phyloP scores from a whole-genome alignment of 139 green algal species.

The Pleodorina starrii region DNA sequence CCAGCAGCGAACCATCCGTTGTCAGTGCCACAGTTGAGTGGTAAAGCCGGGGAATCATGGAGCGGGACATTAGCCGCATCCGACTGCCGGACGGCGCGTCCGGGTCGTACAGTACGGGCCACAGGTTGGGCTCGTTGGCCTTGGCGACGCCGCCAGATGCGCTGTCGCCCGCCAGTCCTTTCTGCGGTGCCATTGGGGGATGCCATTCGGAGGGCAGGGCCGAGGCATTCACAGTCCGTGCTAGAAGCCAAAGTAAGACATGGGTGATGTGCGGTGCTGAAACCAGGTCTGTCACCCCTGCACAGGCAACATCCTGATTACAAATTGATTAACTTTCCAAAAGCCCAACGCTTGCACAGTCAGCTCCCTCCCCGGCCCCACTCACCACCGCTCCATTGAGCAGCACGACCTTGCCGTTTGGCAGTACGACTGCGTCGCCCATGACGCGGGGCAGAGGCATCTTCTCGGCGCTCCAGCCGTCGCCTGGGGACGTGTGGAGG shows the following conservation, averaged over 20 bases:
- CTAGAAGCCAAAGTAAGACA: no score
- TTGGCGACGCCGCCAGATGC: slow-evolving; percentile 20
- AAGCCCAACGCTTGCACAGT: no score
- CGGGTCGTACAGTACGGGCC: slow-evolving; percentile 58
- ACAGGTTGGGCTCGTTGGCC: slow-evolving; percentile 54
- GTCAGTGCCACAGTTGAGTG: slow-evolving; percentile 55
- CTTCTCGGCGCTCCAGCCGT: slow-evolving; percentile 48
- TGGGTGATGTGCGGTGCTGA: no score
- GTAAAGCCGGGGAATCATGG: slow-evolving; percentile 49
- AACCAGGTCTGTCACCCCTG: no score
- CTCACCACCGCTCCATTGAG: slow-evolving; percentile 50
- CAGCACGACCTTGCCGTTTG: slow-evolving; percentile 58
- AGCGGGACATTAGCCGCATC: slow-evolving; percentile 24
- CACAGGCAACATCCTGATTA: no score
- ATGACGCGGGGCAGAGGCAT: slow-evolving; percentile 56
- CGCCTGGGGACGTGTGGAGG: neutral
- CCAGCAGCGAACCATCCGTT: slow-evolving; percentile 55
- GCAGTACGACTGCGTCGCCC: slow-evolving; percentile 53
- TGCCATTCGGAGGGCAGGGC: no score
- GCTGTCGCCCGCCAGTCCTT: slow-evolving; percentile 57
- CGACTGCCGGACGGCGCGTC: slow-evolving; percentile 18
- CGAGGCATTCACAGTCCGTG: no score
- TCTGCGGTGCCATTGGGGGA: no score
- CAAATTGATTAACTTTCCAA: no score
- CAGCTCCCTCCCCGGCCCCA: neutral